These are phyloP conservation scores for Penicillium sp. DNA, from an alignment of 2,329 filamentous ascomycete genomes.

Conservation along the genomic window DNA sequence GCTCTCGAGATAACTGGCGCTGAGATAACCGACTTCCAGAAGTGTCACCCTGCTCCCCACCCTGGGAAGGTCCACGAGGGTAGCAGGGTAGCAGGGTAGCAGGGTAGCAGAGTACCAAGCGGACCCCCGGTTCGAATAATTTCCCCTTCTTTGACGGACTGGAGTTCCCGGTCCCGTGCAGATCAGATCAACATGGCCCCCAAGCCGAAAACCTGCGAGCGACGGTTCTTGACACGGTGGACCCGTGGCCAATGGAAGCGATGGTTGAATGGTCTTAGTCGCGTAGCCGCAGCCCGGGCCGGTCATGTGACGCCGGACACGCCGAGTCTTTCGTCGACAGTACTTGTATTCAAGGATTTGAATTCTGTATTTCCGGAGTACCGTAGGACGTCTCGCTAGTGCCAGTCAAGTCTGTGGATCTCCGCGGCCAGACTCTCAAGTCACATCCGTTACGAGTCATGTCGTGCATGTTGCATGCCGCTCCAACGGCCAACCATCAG, in stretches of 20 bases:
- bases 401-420: background rate
- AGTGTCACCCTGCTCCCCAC: background rate
- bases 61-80: background rate
- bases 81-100: background rate
- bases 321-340: background rate
- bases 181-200: constrained; percentile 25
- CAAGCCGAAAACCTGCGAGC: constrained; percentile 5
- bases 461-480: constrained; percentile 15
- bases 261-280: constrained; percentile 19
- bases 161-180: constrained; percentile 23
- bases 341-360: no score
- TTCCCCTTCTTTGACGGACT: constrained; percentile 7
- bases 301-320: constrained; percentile 17
- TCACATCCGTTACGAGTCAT: constrained; percentile 17
- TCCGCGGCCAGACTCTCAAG: constrained; percentile 4
- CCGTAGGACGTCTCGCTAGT: background rate
- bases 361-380: background rate
- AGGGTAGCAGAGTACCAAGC: background rate
- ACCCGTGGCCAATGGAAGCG: constrained; percentile 4
- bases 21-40: background rate
- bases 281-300: constrained; percentile 22
- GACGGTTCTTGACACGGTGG: background rate
- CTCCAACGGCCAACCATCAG: constrained; percentile 10
- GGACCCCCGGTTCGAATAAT: background rate
- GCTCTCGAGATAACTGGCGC: background rate